phyloP scores from a whole-genome alignment of 768 basidiomycete species.

The Clitopilus passeckerianus region DNA sequence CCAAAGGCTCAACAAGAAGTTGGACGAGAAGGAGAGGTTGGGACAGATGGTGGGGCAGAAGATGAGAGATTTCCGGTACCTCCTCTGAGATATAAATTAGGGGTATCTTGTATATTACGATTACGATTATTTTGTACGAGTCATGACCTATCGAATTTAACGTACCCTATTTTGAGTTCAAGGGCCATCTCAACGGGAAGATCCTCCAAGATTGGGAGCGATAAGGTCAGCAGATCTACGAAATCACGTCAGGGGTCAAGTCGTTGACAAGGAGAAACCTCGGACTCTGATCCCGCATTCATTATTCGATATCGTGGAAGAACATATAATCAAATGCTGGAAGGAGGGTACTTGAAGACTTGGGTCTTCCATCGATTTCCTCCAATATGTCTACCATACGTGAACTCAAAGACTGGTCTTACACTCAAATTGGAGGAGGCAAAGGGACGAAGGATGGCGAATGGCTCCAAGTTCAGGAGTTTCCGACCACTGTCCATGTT shows the following conservation, averaged over 20 bases:
- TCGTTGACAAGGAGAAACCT: constrained; percentile 16
- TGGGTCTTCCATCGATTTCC: neutral
- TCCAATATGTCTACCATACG: constrained; percentile 9
- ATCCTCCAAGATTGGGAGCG: neutral
- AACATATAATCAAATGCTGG: neutral
- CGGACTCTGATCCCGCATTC: constrained; percentile 11
- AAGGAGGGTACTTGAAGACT: neutral
- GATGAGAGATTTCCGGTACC: constrained; percentile 38
- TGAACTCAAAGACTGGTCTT: constrained; percentile 49
- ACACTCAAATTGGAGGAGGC: constrained; percentile 63
- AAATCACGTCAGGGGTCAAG: neutral
- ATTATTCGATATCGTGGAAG: neutral
- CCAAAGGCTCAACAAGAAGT: constrained; percentile 29
- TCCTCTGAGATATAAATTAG: constrained; percentile 26
- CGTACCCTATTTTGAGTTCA: neutral
- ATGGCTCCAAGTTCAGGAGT: constrained; percentile 58
- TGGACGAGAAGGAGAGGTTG: constrained; percentile 22
- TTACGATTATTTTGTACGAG: neutral
- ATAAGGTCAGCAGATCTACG: constrained; percentile 1
- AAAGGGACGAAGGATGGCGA: constrained; percentile 55
- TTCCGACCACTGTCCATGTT: constrained; percentile 86
- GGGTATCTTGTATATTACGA: neutral
- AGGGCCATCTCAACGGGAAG: neutral
- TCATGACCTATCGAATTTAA: neutral
- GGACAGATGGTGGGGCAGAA: constrained; percentile 28